These are phyloP conservation scores for Dimargaris verticillata DNA, from an alignment of 192 early-diverging fungal genomes.

Conservation along the genomic window DNA sequence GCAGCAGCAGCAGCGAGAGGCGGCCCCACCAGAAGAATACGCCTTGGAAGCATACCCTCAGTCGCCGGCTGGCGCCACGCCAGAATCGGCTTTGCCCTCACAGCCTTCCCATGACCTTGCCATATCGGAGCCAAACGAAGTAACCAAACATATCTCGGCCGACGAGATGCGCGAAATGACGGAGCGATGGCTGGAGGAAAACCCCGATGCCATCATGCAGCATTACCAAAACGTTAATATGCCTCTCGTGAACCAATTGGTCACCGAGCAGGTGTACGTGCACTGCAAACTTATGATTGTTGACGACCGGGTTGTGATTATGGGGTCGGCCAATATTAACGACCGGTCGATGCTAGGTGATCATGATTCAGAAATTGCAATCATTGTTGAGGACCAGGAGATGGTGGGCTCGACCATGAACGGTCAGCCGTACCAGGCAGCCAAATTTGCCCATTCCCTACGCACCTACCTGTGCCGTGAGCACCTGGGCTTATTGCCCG, in stretches of 20 bases:
- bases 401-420: conserved; percentile 54
- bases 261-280: conserved; percentile 74
- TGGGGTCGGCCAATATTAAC: conserved; percentile 82
- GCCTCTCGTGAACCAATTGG: conserved; percentile 14
- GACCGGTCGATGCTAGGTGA: conserved; percentile 78
- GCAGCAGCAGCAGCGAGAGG: too few relatives aligned
- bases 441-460: conserved; percentile 53
- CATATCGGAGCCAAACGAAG: background rate
- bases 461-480: conserved; percentile 65
- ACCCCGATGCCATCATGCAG: conserved; percentile 1
- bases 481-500: conserved; percentile 54
- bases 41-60: too few relatives aligned
- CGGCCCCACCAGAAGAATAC: too few relatives aligned
- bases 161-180: background rate
- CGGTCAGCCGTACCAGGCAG: conserved; percentile 53
- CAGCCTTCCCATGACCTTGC: too few relatives aligned
- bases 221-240: background rate
- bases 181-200: conserved; percentile 1
- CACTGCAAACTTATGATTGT: conserved; percentile 80
- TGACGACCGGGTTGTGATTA: conserved; percentile 65
- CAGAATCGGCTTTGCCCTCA: too few relatives aligned
- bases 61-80: too few relatives aligned
- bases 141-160: background rate
- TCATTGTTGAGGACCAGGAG: conserved; percentile 58
- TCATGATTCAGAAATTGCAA: conserved; percentile 78